Conservation (phyloP, 2,329 filamentous ascomycete species). For the Ophiostoma quercus region DNA sequence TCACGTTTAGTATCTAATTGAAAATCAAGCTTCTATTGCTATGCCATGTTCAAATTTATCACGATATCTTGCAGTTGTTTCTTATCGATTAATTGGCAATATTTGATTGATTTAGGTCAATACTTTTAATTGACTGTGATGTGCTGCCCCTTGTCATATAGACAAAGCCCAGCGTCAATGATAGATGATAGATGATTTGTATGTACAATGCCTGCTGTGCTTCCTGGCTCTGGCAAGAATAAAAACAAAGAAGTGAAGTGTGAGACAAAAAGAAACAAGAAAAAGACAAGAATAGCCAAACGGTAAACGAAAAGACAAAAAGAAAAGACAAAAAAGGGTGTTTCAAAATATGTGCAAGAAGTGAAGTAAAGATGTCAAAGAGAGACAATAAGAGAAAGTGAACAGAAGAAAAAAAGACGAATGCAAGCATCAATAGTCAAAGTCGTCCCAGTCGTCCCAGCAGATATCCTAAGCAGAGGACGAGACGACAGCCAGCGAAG, state of each 20-base stretch:
- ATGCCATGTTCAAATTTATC: too few species aligned
- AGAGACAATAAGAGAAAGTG: background rate
- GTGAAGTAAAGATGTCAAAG: constrained; percentile 11
- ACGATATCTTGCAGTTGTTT: background rate
- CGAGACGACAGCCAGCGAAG: constrained; percentile 52
- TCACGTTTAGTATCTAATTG: too few species aligned
- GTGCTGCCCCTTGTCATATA: background rate
- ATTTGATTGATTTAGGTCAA: background rate
- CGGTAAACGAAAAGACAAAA: background rate
- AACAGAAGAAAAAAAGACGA: background rate
- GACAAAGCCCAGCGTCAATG: background rate
- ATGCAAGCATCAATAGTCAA: background rate
- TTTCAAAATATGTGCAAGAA: constrained; percentile 22
- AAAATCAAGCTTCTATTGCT: too few species aligned
- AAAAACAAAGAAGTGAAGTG: constrained; percentile 5
- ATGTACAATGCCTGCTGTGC: constrained; percentile 12
- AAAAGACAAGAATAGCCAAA: background rate
- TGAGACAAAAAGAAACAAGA: background rate
- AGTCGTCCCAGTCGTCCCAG: background rate
- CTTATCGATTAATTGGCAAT: background rate
- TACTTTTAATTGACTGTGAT: background rate
- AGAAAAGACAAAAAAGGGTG: background rate
- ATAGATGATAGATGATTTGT: constrained; percentile 3
- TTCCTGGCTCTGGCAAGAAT: background rate
- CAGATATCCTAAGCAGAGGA: constrained; percentile 18